Evolutionary conservation across 495 filamentous ascomycete genomes (phyloP).

Genomic region (Aspergillus biplanus): DNA sequence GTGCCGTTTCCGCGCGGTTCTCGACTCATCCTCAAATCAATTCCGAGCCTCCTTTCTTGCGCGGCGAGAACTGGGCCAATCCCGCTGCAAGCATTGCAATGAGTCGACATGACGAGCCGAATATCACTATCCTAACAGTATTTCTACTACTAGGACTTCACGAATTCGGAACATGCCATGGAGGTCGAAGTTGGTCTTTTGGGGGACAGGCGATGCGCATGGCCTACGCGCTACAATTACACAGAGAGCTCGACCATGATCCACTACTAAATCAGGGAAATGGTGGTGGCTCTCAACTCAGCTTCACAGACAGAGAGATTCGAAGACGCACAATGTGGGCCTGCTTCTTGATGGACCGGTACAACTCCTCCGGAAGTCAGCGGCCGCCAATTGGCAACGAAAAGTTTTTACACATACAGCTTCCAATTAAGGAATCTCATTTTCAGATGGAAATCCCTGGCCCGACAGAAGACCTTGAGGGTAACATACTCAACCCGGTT

Average conservation of each 20-base stretch:
- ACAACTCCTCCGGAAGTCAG: constrained; percentile 94
- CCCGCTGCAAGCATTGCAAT: constrained; percentile 83
- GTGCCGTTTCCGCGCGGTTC: constrained; percentile 90
- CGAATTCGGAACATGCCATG: constrained; percentile 96
- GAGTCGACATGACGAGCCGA: constrained; percentile 88
- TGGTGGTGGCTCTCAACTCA: constrained; percentile 67
- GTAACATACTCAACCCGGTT: constrained; percentile 68
- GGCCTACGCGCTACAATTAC: constrained; percentile 94
- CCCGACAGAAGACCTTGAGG: constrained; percentile 82
- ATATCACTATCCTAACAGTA: constrained; percentile 91
- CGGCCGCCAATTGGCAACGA: constrained; percentile 91
- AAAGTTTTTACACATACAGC: constrained; percentile 82
- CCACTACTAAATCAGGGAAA: constrained; percentile 63
- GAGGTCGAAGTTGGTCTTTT: constrained; percentile 92
- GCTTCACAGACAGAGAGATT: constrained; percentile 91
- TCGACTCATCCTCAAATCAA: constrained; percentile 91
- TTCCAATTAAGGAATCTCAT: constrained; percentile 87
- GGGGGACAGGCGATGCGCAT: constrained; percentile 94
- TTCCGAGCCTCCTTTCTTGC: constrained; percentile 81
- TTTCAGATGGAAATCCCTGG: constrained; percentile 91
- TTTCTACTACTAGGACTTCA: constrained; percentile 87
- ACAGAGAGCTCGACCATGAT: constrained; percentile 90
- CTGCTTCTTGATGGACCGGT: constrained; percentile 95
- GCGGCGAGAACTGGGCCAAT: constrained; percentile 87
- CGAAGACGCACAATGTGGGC: constrained; percentile 96